Evolutionary conservation across 2,329 filamentous ascomycete species (phyloP).

Genomic region (Fusarium goolgardi): DNA sequence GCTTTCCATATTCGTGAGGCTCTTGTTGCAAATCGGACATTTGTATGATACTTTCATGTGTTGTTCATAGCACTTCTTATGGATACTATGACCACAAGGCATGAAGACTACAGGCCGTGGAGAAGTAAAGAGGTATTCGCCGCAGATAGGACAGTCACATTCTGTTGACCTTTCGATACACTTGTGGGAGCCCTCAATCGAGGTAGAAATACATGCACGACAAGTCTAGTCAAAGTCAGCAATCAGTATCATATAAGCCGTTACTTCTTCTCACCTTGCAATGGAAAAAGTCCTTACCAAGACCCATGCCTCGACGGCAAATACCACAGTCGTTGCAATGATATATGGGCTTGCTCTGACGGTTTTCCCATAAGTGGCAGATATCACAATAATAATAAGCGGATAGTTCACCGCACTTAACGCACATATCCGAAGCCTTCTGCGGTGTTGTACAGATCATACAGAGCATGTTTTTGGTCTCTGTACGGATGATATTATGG

Average conservation of each 20-base stretch:
- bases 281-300: slow-evolving; percentile 97
- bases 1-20: slow-evolving; percentile 96
- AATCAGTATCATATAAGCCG: background rate
- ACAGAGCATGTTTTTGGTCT: slow-evolving; percentile 95
- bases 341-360: slow-evolving; percentile 90
- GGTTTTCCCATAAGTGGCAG: slow-evolving; percentile 98
- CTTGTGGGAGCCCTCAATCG: slow-evolving; percentile 84
- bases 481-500: slow-evolving; percentile 80
- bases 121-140: slow-evolving; percentile 96
- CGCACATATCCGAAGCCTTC: slow-evolving; percentile 80
- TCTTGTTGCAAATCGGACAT: slow-evolving; percentile 96
- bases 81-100: slow-evolving; percentile 95
- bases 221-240: slow-evolving; percentile 70
- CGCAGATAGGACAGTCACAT: slow-evolving; percentile 95
- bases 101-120: slow-evolving; percentile 91
- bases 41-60: slow-evolving; percentile 93
- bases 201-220: slow-evolving; percentile 92
- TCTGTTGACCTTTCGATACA: slow-evolving; percentile 96
- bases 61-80: slow-evolving; percentile 87
- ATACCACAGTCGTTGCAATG: slow-evolving; percentile 97
- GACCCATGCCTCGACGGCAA: slow-evolving; percentile 86
- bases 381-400: slow-evolving; percentile 93
- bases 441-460: slow-evolving; percentile 94
- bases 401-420: slow-evolving; percentile 78
- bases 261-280: slow-evolving; percentile 78